These are phyloP conservation scores for Tolypocladium cylindrosporum DNA, from an alignment of 2,329 filamentous ascomycete genomes.

Conservation along the genomic window DNA sequence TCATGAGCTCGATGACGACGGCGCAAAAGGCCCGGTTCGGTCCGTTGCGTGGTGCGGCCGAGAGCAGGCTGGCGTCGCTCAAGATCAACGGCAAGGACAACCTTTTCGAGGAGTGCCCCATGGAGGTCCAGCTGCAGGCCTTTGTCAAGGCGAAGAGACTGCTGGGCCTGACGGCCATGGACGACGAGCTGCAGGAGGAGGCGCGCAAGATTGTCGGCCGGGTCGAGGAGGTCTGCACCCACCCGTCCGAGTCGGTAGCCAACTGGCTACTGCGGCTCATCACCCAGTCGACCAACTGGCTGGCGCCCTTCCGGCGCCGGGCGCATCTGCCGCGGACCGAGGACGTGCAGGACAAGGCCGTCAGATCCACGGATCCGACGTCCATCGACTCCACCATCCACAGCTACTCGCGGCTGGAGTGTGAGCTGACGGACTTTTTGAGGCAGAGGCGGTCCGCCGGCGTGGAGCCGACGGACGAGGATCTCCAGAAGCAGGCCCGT, in stretches of 20 bases:
- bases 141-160: slow-evolving; percentile 41
- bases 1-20: slow-evolving; percentile 37
- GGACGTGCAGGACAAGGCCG: slow-evolving; percentile 37
- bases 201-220: slow-evolving; percentile 47
- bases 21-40: slow-evolving; percentile 35
- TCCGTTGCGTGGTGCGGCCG: slow-evolving; percentile 33
- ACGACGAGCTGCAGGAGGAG: slow-evolving; percentile 49
- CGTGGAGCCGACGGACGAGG: slow-evolving; percentile 39
- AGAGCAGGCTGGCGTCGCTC: slow-evolving; percentile 36
- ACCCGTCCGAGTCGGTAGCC: slow-evolving; percentile 38
- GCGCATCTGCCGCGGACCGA: slow-evolving; percentile 47
- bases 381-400: slow-evolving; percentile 51
- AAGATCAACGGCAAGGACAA: slow-evolving; percentile 49
- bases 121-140: slow-evolving; percentile 43
- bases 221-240: slow-evolving; percentile 41
- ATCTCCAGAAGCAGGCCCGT: slow-evolving; percentile 46
- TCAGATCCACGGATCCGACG: slow-evolving; percentile 41
- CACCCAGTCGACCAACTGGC: slow-evolving; percentile 40
- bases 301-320: slow-evolving; percentile 43
- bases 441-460: slow-evolving; percentile 32
- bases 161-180: slow-evolving; percentile 49
- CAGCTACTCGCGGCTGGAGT: slow-evolving; percentile 45
- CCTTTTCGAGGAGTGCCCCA: slow-evolving; percentile 45
- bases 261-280: slow-evolving; percentile 48
- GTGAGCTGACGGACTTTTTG: slow-evolving; percentile 44